A percentile compares a stretch with the other conserved stretches of the same genome.
Conservation (phyloP, 192 early-diverging fungal species). For the Funneliformis mosseae region DNA sequence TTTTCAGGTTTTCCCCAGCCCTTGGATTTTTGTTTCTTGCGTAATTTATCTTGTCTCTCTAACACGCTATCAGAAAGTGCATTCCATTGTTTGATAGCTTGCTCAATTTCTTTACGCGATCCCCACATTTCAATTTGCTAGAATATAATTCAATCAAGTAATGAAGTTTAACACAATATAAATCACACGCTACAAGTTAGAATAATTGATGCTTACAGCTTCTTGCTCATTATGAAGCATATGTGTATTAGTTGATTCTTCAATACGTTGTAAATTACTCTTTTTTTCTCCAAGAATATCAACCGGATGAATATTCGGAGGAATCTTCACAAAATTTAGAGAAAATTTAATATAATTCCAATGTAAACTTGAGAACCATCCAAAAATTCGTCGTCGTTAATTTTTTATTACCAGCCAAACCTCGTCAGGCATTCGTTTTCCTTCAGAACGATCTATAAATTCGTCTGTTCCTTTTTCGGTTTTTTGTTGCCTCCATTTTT, state of each 20-base stretch:
- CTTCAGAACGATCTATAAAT: no score
- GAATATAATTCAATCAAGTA: neutral
- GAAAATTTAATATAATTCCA: neutral
- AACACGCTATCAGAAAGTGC: slow-evolving; percentile 17
- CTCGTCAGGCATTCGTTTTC: slow-evolving; percentile 32
- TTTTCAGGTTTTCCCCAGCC: slow-evolving; percentile 44
- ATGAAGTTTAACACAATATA: neutral
- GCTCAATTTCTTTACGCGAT: neutral
- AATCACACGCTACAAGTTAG: neutral
- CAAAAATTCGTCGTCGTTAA: no score
- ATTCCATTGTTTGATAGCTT: slow-evolving; percentile 36
- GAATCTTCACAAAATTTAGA: slow-evolving; percentile 16
- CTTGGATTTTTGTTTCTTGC: slow-evolving; percentile 18
- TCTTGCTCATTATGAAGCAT: slow-evolving; percentile 37
- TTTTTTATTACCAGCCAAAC: slow-evolving; percentile 39
- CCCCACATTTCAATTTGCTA: slow-evolving; percentile 51
- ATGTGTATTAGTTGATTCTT: slow-evolving; percentile 32
- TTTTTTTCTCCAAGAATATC: slow-evolving; percentile 36
- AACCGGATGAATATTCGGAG: neutral
- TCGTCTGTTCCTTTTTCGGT: no score
- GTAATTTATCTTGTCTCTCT: neutral
- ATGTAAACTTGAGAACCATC: neutral
- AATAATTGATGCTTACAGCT: slow-evolving; percentile 13
- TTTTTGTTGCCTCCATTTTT: no score
- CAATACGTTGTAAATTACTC: slow-evolving; percentile 32